Conservation (phyloP, 495 filamentous ascomycete species). For the Evernia prunastri region DNA sequence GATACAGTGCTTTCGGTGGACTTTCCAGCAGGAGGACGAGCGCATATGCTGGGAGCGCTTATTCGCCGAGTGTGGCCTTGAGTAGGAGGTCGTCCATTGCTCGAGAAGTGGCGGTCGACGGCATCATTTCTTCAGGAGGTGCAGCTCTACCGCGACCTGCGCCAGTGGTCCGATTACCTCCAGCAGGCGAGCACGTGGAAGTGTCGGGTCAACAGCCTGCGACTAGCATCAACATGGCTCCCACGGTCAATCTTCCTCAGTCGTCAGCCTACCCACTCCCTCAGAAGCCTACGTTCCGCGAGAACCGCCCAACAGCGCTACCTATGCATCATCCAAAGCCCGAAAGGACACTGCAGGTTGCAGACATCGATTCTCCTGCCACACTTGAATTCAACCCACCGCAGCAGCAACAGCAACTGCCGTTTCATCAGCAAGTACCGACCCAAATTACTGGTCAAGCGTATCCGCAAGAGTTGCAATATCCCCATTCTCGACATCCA, state of each 20-base stretch:
- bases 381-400: constrained; percentile 61
- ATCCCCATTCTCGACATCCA: constrained; percentile 58
- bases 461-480: constrained; percentile 39
- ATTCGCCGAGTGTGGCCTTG: constrained; percentile 85
- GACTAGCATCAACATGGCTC: constrained; percentile 26
- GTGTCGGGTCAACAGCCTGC: constrained; percentile 24
- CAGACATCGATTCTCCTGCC: constrained; percentile 84
- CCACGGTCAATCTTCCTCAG: constrained; percentile 45
- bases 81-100: constrained; percentile 88
- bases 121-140: constrained; percentile 67
- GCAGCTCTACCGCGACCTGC: constrained; percentile 66
- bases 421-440: constrained; percentile 88
- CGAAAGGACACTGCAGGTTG: constrained; percentile 89
- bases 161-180: constrained; percentile 83
- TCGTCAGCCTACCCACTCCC: constrained; percentile 55
- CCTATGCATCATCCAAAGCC: constrained; percentile 96
- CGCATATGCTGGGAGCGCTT: constrained; percentile 72
- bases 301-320: constrained; percentile 66
- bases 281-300: constrained; percentile 68
- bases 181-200: constrained; percentile 40
- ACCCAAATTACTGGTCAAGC: constrained; percentile 54
- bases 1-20: constrained; percentile 56
- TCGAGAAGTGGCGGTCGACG: constrained; percentile 65
- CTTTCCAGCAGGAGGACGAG: constrained; percentile 68
- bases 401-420: constrained; percentile 69